Conservation (phyloP, 2,329 filamentous ascomycete species). For the Ophiostoma sp. region DNA sequence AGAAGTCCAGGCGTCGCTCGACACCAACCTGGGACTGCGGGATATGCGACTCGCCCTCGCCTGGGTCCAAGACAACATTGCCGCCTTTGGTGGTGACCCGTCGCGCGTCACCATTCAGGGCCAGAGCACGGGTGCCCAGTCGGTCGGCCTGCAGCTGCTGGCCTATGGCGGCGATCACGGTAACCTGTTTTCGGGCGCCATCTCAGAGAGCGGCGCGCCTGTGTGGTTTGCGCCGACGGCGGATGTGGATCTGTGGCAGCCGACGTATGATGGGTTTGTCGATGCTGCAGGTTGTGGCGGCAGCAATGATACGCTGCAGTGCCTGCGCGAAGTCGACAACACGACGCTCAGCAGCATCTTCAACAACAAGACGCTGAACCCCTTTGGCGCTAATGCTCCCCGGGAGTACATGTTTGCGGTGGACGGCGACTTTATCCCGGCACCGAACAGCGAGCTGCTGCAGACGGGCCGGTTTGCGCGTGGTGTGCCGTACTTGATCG, state of each 20-base stretch:
- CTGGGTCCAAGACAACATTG: slow-evolving; percentile 32
- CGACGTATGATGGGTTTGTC: slow-evolving; percentile 39
- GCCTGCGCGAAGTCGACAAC: background rate
- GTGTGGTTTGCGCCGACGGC: slow-evolving; percentile 25
- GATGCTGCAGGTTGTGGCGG: slow-evolving; percentile 34
- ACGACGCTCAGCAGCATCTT: background rate
- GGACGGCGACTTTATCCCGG: slow-evolving; percentile 43
- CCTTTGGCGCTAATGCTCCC: background rate
- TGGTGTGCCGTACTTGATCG: slow-evolving; percentile 21
- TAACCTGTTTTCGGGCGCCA: slow-evolving; percentile 54
- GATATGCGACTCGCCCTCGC: slow-evolving; percentile 45
- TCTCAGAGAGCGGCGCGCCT: slow-evolving; percentile 44
- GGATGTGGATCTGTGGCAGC: slow-evolving; percentile 9
- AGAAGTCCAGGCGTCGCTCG: slow-evolving; percentile 54
- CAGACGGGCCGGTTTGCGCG: slow-evolving; percentile 1
- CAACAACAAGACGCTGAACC: slow-evolving; percentile 4
- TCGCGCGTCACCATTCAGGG: slow-evolving; percentile 28
- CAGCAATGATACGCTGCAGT: slow-evolving; percentile 28
- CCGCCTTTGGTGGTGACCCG: slow-evolving; percentile 30
- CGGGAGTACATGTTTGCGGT: slow-evolving; percentile 33
- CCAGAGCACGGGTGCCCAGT: slow-evolving; percentile 52
- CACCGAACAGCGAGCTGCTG: slow-evolving; percentile 12
- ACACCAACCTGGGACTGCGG: slow-evolving; percentile 49
- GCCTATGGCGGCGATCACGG: slow-evolving; percentile 50
- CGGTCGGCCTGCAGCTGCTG: slow-evolving; percentile 36